Percentiles rank a stretch among this genome's conserved stretches.
phyloP scores from a whole-genome alignment of 495 filamentous ascomycete genomes.

The Penicillium riverlandense region DNA sequence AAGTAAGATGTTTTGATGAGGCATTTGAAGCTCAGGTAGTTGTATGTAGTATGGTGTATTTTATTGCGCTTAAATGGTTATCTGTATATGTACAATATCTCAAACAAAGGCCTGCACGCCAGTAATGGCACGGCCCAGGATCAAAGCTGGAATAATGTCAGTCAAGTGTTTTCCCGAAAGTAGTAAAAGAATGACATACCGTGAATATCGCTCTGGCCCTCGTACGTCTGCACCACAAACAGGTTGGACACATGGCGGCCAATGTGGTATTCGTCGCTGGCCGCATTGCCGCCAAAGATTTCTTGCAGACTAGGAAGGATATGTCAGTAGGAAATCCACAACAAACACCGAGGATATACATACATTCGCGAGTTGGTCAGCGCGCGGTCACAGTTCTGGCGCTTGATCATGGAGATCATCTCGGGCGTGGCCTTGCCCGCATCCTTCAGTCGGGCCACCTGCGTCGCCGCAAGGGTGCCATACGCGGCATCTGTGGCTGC shows the following conservation, averaged over 20 bases:
- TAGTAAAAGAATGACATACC: conserved; percentile 46
- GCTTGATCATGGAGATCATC: conserved; percentile 98
- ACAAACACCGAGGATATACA: conserved; percentile 12
- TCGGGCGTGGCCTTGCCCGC: conserved; percentile 80
- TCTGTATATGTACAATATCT: not conserved
- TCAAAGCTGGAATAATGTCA: conserved; percentile 41
- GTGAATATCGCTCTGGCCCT: conserved; percentile 95
- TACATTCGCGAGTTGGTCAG: conserved; percentile 69
- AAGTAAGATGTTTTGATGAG: too few relatives aligned
- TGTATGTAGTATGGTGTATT: too few relatives aligned
- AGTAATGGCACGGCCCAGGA: conserved; percentile 63
- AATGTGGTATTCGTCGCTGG: conserved; percentile 93
- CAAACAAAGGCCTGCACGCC: conserved; percentile 63
- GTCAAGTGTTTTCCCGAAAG: conserved; percentile 11
- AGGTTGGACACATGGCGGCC: conserved; percentile 93
- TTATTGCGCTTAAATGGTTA: too few relatives aligned
- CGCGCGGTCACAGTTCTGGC: conserved; percentile 94
- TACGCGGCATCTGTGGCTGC: conserved; percentile 86
- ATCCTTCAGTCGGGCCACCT: conserved; percentile 92
- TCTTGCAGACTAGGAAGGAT: conserved; percentile 64
- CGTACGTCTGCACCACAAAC: conserved; percentile 96
- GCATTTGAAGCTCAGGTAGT: too few relatives aligned
- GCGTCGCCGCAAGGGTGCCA: conserved; percentile 75
- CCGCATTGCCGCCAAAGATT: conserved; percentile 93
- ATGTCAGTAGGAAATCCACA: not conserved